Percentiles rank a stretch among this genome's conserved stretches.
Conservation (phyloP, 78 protist species). For the Capsaspora owczarzaki region DNA sequence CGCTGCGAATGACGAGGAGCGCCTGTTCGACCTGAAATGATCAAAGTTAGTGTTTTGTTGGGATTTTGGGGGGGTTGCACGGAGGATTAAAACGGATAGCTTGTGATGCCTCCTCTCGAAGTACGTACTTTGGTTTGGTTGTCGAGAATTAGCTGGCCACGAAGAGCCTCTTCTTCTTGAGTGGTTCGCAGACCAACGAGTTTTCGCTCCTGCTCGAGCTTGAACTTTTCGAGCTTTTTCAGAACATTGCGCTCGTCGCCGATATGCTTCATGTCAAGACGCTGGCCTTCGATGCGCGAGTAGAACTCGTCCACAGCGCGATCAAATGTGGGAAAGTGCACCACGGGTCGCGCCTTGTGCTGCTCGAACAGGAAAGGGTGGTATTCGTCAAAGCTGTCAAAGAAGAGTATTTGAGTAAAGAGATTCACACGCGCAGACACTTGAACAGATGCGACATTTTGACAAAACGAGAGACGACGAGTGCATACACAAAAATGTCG, state of each 20-base stretch:
- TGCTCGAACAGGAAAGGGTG: not conserved
- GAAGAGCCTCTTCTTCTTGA: constrained; percentile 26
- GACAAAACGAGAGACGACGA: not conserved
- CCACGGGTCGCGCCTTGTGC: not conserved
- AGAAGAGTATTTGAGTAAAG: not conserved
- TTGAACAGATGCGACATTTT: not conserved
- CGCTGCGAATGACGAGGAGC: constrained; percentile 38
- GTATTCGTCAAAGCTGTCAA: not conserved
- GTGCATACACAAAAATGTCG: not conserved
- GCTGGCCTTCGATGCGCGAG: constrained; percentile 58
- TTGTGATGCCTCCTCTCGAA: too few species aligned
- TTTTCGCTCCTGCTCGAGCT: constrained; percentile 56
- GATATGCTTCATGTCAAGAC: constrained; percentile 50
- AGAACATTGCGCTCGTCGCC: constrained; percentile 39
- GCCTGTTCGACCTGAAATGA: constrained; percentile 48
- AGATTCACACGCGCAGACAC: not conserved
- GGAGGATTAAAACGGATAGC: too few species aligned
- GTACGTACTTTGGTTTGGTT: too few species aligned
- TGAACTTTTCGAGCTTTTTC: constrained; percentile 62
- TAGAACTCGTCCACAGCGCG: constrained; percentile 83
- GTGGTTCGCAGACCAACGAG: constrained; percentile 44
- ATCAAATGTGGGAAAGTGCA: constrained; percentile 43
- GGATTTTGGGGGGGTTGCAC: too few species aligned
- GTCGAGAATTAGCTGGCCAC: constrained; percentile 59
- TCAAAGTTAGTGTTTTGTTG: not conserved